Evolutionary conservation across 257 asterid genomes (phyloP), one percentile per base, ranked within the genome.

Genomic region (Solanum sejunctum): DNA sequence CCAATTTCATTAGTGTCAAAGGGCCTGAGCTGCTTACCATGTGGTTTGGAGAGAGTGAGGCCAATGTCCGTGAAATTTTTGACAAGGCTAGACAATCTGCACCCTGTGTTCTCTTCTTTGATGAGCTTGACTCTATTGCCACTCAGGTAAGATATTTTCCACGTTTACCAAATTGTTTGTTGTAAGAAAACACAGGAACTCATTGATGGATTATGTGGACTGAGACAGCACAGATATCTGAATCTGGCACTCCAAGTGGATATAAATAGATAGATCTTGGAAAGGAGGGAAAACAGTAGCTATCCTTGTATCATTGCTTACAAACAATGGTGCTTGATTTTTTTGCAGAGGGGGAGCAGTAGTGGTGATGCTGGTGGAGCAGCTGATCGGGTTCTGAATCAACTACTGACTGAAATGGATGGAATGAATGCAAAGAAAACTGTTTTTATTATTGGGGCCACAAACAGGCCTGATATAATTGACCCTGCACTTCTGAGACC

Each of bases 11-110:
- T 18, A 92, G 95, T 69, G 80, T 92, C 39, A 92, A 92, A 89
- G 95, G 95, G 21, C 95, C 93, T 83, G 95, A 92, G 86, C 85
- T 91, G 85, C 95, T 92, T 78, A 92, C 95, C 69, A 92, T 92
- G 95, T 92, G 95, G 95, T 92, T 92, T 85, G 95, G 95, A 84
- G 95, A 92, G 80, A 92, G 95, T 61, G 95, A 92, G 88, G 95
- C 95, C 39, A 92, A 92, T 87, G 93, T 92, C 45, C 93, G 95
- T 67, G 95, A 92, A 85, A 92, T 92, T 57, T 91, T 91, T 86
- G 94, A 91, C 87, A 91, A 91, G 85, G 94, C 94, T 36, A 90
- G 94, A 81, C 91, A 88, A 70, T 91, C 94, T 63, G 93, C 94
- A 55, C 94, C 94, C 4, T 91, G 94, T 71, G 94, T 91, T 66